phyloP scores from a whole-genome alignment of 352 stramenopile genomes.

The Paralagenidium karlingii region DNA sequence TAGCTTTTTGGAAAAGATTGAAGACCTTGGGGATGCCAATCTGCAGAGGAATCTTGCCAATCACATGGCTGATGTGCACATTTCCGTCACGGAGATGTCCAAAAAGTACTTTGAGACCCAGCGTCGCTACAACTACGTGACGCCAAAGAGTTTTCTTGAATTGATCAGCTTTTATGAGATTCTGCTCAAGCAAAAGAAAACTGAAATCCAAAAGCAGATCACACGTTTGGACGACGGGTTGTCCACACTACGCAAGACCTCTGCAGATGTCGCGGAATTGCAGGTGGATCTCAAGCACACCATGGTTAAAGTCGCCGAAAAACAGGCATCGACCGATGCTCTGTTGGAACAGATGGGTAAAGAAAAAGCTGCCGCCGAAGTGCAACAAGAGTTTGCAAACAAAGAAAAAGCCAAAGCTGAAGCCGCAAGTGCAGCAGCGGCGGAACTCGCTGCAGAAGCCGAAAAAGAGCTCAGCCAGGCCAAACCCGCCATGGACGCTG shows the following conservation, averaged over 20 bases:
- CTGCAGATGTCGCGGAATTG: slow-evolving; percentile 92
- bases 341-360: slow-evolving; percentile 91
- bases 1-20: slow-evolving; percentile 93
- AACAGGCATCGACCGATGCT: slow-evolving; percentile 90
- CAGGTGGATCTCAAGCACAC: slow-evolving; percentile 93
- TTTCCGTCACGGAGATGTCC: slow-evolving; percentile 93
- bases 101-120: slow-evolving; percentile 93
- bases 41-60: slow-evolving; percentile 89
- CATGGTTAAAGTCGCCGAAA: slow-evolving; percentile 93
- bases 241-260: slow-evolving; percentile 93
- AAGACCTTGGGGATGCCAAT: slow-evolving; percentile 72
- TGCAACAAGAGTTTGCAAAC: slow-evolving; percentile 91
- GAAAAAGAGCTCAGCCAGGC: slow-evolving; percentile 92
- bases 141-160: slow-evolving; percentile 97
- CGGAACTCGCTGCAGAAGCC: slow-evolving; percentile 88
- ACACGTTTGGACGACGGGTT: slow-evolving; percentile 94
- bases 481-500: slow-evolving; percentile 95
- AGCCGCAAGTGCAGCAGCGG: slow-evolving; percentile 84
- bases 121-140: slow-evolving; percentile 97
- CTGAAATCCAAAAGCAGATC: slow-evolving; percentile 92
- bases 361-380: slow-evolving; percentile 88
- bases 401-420: slow-evolving; percentile 91
- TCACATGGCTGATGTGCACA: slow-evolving; percentile 96
- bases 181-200: slow-evolving; percentile 90
- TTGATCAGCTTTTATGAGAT: slow-evolving; percentile 98